Conservation (phyloP, 202 grass and related monocot species). For the Eragrostis tef region DNA sequence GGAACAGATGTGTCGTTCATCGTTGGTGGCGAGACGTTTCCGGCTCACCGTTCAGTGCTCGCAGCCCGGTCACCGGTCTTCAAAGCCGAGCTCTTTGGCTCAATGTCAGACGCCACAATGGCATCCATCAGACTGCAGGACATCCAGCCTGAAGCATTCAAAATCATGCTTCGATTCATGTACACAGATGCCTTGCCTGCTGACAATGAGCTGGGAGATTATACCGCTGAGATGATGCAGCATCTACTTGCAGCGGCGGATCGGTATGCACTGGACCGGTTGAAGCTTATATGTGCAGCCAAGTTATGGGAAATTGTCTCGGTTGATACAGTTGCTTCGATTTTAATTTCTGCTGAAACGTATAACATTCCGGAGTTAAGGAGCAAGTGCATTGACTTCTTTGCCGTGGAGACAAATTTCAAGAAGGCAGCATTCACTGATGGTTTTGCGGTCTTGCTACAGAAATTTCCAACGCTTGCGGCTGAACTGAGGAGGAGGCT, state of each 20-base stretch:
- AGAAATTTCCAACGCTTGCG: slow-evolving; percentile 41
- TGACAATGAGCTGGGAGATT: no score
- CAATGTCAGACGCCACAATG: slow-evolving; percentile 32
- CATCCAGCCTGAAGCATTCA: slow-evolving; percentile 18
- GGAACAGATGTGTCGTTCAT: slow-evolving; percentile 20
- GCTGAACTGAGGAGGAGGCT: slow-evolving; percentile 38
- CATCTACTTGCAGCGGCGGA: no score
- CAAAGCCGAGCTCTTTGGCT: slow-evolving; percentile 5
- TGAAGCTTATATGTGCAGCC: slow-evolving; percentile 35
- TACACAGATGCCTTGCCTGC: slow-evolving; percentile 11
- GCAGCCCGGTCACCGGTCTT: slow-evolving; percentile 48
- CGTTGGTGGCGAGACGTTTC: slow-evolving; percentile 38
- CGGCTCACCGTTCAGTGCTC: slow-evolving; percentile 9
- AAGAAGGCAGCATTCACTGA: slow-evolving; percentile 37
- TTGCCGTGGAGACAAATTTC: slow-evolving; percentile 31
- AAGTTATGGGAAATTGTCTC: slow-evolving; percentile 18
- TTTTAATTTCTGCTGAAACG: slow-evolving; percentile 22
- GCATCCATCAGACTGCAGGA: slow-evolving; percentile 22
- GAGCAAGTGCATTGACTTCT: slow-evolving; percentile 44
- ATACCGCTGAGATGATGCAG: no score
- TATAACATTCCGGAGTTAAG: slow-evolving; percentile 35
- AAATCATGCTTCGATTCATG: slow-evolving; percentile 39
- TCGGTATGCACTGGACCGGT: no score
- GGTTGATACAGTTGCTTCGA: slow-evolving; percentile 15
- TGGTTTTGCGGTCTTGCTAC: slow-evolving; percentile 28